Conservation (phyloP, 177 flowering plant genomes). For the Vitis hybrid region DNA sequence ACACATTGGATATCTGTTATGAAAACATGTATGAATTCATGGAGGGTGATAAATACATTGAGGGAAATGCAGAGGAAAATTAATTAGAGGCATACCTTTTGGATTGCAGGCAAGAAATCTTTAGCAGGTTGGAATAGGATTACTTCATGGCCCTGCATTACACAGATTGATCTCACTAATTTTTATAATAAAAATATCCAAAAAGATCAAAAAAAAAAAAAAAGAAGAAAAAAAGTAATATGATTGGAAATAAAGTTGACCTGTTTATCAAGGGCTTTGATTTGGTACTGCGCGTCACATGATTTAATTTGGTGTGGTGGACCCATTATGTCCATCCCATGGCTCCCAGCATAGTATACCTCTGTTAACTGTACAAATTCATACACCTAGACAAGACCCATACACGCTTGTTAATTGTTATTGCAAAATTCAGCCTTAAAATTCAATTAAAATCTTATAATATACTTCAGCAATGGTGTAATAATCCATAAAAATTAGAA, state of each 20-base stretch:
- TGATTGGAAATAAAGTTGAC: constrained; percentile 12
- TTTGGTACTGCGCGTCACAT: constrained; percentile 25
- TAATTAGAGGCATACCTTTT: constrained; percentile 39
- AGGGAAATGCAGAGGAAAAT: not conserved
- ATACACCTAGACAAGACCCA: constrained; percentile 32
- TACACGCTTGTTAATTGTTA: no score
- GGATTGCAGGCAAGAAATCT: constrained; percentile 62
- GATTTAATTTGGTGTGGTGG: constrained; percentile 32
- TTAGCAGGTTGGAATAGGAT: constrained; percentile 72
- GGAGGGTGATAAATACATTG: not conserved
- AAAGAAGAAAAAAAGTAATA: not conserved
- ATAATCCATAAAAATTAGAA: no score
- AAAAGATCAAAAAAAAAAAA: not conserved
- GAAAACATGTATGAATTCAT: not conserved
- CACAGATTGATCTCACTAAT: no score
- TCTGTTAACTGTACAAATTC: constrained; percentile 49
- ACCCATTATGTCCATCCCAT: constrained; percentile 72
- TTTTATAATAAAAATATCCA: not conserved
- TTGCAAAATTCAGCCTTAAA: no score
- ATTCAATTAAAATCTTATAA: no score
- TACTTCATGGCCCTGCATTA: constrained; percentile 44
- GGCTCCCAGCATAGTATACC: constrained; percentile 72
- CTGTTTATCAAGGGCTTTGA: constrained; percentile 34
- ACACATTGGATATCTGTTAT: constrained; percentile 27
- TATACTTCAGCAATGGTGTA: no score